Percentiles rank a stretch among this genome's conserved stretches.
These are phyloP conservation scores for Pilatotrama ljubarskyi DNA, from an alignment of 768 basidiomycete species.

Conservation along the genomic window DNA sequence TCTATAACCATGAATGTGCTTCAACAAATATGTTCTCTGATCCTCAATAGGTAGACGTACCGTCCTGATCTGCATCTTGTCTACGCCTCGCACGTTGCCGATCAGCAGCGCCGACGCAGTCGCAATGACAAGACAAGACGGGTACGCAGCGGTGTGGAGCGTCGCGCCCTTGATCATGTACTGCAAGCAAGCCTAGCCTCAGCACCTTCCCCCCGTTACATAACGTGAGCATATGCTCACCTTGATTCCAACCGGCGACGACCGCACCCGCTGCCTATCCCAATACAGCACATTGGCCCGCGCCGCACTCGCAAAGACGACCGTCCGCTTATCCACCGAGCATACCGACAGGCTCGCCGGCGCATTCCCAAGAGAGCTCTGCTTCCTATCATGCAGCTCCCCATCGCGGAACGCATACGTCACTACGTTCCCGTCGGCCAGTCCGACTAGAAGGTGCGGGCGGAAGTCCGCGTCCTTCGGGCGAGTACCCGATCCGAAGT, in stretches of 20 bases:
- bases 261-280: constrained; percentile 61
- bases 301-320: constrained; percentile 73
- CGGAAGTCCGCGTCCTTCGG: constrained; percentile 39
- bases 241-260: constrained; percentile 75
- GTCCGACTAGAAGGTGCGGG: constrained; percentile 68
- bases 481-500: constrained; percentile 50
- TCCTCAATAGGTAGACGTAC: constrained; percentile 47
- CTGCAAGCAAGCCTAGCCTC: not conserved
- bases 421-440: constrained; percentile 73
- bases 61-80: constrained; percentile 80
- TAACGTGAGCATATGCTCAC: constrained; percentile 32
- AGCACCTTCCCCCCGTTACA: not conserved
- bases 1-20: constrained; percentile 39
- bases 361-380: constrained; percentile 61
- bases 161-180: constrained; percentile 57
- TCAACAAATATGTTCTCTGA: no score
- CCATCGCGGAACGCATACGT: constrained; percentile 44
- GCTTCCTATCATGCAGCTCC: constrained; percentile 49
- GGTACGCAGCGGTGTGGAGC: constrained; percentile 51
- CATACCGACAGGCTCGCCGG: constrained; percentile 66
- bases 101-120: constrained; percentile 57
- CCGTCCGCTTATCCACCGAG: constrained; percentile 49
- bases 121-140: constrained; percentile 59
- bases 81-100: constrained; percentile 64
- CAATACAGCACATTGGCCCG: constrained; percentile 68